phyloP scores from a whole-genome alignment of 2,329 filamentous ascomycete genomes.

The Eurotiales sp. region DNA sequence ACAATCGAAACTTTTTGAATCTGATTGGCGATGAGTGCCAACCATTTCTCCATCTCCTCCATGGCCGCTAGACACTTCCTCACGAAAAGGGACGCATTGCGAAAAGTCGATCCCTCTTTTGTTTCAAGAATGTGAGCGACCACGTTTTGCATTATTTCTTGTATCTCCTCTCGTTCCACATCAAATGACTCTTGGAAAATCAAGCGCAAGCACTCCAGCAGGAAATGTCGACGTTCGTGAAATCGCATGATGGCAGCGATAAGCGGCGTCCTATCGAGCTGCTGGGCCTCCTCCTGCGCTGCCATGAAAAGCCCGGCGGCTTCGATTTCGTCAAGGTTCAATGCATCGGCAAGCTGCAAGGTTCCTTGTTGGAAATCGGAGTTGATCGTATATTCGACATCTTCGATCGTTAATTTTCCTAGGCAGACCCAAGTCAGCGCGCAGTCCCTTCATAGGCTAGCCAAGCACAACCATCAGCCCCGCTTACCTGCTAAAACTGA shows the following conservation, averaged over 20 bases:
- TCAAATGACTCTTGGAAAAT: constrained; percentile 67
- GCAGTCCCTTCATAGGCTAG: neutral
- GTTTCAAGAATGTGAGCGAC: constrained; percentile 58
- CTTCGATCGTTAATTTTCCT: constrained; percentile 74
- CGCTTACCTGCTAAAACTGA: constrained; percentile 62
- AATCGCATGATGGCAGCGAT: constrained; percentile 82
- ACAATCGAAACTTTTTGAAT: constrained; percentile 71
- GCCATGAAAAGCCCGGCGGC: constrained; percentile 73
- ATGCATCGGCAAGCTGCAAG: constrained; percentile 77
- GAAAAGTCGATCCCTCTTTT: constrained; percentile 43
- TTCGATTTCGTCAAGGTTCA: constrained; percentile 85
- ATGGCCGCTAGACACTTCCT: constrained; percentile 73
- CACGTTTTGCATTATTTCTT: constrained; percentile 54
- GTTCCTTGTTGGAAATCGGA: constrained; percentile 80
- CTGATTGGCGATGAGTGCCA: constrained; percentile 72
- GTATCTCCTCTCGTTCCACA: constrained; percentile 54
- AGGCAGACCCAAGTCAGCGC: constrained; percentile 12
- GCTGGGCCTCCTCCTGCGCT: constrained; percentile 64
- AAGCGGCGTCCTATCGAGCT: constrained; percentile 68
- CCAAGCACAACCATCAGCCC: constrained; percentile 8
- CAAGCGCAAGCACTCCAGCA: constrained; percentile 79
- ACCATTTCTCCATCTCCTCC: constrained; percentile 70
- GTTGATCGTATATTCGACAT: constrained; percentile 75
- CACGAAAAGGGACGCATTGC: constrained; percentile 61
- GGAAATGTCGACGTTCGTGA: constrained; percentile 76